These are phyloP conservation scores for Pelargonium myrrhifolium DNA, from an alignment of 441 rosid genomes.

Conservation along the genomic window DNA sequence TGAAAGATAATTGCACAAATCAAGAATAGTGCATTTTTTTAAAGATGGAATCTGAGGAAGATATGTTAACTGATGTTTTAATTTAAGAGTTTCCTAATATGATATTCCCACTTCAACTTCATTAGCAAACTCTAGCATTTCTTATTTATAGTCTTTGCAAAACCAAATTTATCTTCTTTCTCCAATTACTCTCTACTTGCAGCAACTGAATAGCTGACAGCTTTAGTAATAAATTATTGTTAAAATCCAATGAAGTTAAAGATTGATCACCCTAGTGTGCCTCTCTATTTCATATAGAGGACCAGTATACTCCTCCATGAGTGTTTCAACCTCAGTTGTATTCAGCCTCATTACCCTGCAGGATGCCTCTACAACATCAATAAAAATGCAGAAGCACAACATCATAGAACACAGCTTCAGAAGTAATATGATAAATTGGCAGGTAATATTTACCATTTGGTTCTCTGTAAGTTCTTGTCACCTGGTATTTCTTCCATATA, in stretches of 20 bases:
- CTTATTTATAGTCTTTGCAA: not conserved
- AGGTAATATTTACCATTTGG: slow-evolving; percentile 54
- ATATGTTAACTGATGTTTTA: no score
- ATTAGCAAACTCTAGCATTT: no score
- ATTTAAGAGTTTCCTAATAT: no score
- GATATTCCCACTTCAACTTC: no score
- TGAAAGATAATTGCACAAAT: no score
- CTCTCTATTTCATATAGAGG: slow-evolving; percentile 65
- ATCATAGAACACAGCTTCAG: slow-evolving; percentile 12
- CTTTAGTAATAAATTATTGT: slow-evolving; percentile 19
- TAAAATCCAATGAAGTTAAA: slow-evolving; percentile 20
- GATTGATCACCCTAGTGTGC: slow-evolving; percentile 56
- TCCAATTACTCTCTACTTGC: not conserved
- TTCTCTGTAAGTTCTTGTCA: slow-evolving; percentile 69
- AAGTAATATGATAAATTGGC: slow-evolving; percentile 8
- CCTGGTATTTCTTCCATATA: slow-evolving; percentile 87
- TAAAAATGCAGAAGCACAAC: slow-evolving; percentile 9
- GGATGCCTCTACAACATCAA: slow-evolving; percentile 16
- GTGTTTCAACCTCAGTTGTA: slow-evolving; percentile 47
- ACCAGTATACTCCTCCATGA: slow-evolving; percentile 62
- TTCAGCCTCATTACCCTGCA: slow-evolving; percentile 72
- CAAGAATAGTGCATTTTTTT: no score
- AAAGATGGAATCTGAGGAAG: no score
- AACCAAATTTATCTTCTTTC: not conserved
- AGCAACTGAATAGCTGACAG: no score